These are phyloP conservation scores for Aurinia saxatilis DNA, from an alignment of 345 rosid genomes.

Conservation along the genomic window DNA sequence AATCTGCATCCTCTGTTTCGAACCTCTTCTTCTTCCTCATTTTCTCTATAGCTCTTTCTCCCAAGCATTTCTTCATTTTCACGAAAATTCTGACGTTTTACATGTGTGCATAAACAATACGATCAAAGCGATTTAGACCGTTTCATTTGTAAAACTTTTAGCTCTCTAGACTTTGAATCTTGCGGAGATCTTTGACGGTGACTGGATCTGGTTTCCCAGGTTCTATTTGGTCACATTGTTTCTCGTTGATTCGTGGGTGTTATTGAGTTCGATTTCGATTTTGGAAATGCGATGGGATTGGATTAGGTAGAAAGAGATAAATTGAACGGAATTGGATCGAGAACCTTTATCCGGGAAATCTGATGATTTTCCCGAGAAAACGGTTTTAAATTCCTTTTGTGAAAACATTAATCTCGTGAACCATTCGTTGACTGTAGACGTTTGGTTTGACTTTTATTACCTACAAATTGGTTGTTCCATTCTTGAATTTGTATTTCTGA, in stretches of 20 bases:
- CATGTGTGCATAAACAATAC: conserved; percentile 1
- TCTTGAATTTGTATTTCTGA: conserved; percentile 9
- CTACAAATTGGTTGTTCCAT: too few relatives aligned
- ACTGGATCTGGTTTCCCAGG: conserved; percentile 24
- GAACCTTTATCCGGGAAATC: background rate
- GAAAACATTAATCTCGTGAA: conserved; percentile 9
- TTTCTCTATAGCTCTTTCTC: conserved; percentile 7
- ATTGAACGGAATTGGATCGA: background rate
- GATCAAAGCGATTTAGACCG: background rate
- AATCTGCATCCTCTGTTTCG: conserved; percentile 22
- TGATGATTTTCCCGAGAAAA: conserved; percentile 13
- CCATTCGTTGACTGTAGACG: background rate
- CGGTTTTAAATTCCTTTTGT: background rate
- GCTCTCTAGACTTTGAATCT: background rate
- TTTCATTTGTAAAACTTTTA: background rate
- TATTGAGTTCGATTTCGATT: background rate
- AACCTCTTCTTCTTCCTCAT: conserved; percentile 16
- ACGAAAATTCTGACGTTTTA: conserved; percentile 5
- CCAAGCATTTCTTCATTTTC: conserved; percentile 5
- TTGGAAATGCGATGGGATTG: background rate
- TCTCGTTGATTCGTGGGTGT: background rate
- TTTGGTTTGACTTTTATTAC: conserved; percentile 20
- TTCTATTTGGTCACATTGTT: conserved; percentile 9
- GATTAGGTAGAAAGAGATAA: too few relatives aligned
- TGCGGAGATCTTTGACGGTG: background rate